Base-by-base conservation (phyloP, 805 yeast genomes). In the Limtongozyma cylindracea region DNA sequence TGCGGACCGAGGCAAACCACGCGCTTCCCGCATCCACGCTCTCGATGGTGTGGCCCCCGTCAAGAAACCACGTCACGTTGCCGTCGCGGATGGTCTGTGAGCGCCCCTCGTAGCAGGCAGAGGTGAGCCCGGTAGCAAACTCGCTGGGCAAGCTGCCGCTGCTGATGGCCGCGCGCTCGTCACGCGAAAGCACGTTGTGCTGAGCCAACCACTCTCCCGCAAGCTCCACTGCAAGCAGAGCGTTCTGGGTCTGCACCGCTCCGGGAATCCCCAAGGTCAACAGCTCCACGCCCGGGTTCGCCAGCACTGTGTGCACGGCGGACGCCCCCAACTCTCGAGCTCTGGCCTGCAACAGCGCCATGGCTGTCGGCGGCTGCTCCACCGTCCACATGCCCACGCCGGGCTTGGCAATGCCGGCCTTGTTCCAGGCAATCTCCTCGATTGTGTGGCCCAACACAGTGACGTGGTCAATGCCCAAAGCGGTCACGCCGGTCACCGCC, bases 21-120 rank as follows among this genome's bases (percentile, higher is more conserved):
- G 44, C 46, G 0, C 84, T 56, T 0, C 94, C 74, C n/a, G 68
- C 91, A 15, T 53, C 53, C 12, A 91, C 61, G 27, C 93, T 74
- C 35, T 88, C 99, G 20, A 58, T 47, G 0, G 98, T 88, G 35
- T 88, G 99, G 0, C 98, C 96, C 11, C 99, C 99, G 45, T 88
- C 99, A 10, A 84, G 45, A 30, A 47, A 68, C 92, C 94, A 88
- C n/a, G 57, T 60, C 10, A 70, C 44, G 3, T 45, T 39, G 19
- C 40, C 47, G 28, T 31, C 45, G 12, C 48, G 55, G 15, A 77
- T 43, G 2, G 64, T 54, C 45, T 91, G 95, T 34, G 96, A 84
- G 32, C 99, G 55, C 1, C 99, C 99, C n/a, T 88, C 88, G 94
- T 96, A 88, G 20, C 53, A 47, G 1, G 91, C 73, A 2, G 44